These are phyloP conservation scores for Hypoxylon trugodes DNA, from an alignment of 495 filamentous ascomycete genomes.

Conservation along the genomic window DNA sequence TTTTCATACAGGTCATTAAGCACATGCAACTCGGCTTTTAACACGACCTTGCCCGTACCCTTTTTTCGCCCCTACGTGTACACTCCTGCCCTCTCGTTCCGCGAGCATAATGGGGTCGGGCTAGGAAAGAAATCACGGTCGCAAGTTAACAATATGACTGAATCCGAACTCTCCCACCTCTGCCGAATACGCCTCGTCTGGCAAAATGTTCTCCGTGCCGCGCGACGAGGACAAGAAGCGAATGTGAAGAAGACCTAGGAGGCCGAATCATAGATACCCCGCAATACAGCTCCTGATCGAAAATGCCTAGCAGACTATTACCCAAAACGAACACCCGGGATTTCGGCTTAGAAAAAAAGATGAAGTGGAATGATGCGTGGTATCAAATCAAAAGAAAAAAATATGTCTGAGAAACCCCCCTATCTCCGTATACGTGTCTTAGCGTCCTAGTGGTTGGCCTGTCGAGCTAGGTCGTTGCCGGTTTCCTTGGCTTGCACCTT, in stretches of 20 bases:
- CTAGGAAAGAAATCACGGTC: slow-evolving; percentile 2
- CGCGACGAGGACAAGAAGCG: slow-evolving; percentile 23
- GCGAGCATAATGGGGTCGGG: not conserved
- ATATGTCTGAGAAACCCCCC: slow-evolving; percentile 7
- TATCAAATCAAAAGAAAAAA: slow-evolving; percentile 35
- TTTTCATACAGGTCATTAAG: slow-evolving; percentile 38
- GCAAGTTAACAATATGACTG: slow-evolving; percentile 5
- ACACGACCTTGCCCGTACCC: slow-evolving; percentile 17
- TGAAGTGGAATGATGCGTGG: slow-evolving; percentile 26
- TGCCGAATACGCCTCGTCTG: slow-evolving; percentile 7
- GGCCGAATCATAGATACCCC: not conserved
- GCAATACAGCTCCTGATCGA: not conserved
- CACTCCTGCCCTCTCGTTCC: slow-evolving; percentile 9
- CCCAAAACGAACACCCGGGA: slow-evolving; percentile 12
- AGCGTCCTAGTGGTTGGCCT: slow-evolving; percentile 13
- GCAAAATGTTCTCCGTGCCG: not conserved
- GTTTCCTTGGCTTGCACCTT: slow-evolving; percentile 66
- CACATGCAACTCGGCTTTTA: slow-evolving; percentile 11
- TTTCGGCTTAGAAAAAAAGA: slow-evolving; percentile 7
- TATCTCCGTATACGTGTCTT: not conserved
- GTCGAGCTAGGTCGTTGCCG: slow-evolving; percentile 18
- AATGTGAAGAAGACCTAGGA: slow-evolving; percentile 24
- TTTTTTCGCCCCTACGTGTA: slow-evolving; percentile 23
- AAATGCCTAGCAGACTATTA: slow-evolving; percentile 9
- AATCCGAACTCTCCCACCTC: slow-evolving; percentile 14